Conservation (phyloP, 2,329 filamentous ascomycete species). For the Cladorrhinum sp. region DNA sequence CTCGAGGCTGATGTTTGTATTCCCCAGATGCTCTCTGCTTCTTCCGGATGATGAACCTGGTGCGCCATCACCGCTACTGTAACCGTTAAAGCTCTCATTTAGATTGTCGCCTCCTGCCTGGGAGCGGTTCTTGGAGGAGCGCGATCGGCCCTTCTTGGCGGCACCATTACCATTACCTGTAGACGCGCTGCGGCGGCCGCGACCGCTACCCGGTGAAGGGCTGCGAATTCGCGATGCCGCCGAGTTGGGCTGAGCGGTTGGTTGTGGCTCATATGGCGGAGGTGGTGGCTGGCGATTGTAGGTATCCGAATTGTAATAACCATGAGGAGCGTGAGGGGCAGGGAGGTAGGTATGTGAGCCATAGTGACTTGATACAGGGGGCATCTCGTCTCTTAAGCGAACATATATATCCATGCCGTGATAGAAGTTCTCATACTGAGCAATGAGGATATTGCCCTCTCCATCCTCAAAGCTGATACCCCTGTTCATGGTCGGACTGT, state of each 20-base stretch:
- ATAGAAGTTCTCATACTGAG: constrained; percentile 90
- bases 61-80: constrained; percentile 84
- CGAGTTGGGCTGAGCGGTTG: not conserved
- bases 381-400: constrained; percentile 68
- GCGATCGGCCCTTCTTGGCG: constrained; percentile 65
- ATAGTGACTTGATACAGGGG: constrained; percentile 51
- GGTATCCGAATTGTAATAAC: constrained; percentile 55
- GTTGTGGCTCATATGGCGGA: constrained; percentile 61
- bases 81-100: constrained; percentile 66
- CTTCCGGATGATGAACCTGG: constrained; percentile 74
- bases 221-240: constrained; percentile 56
- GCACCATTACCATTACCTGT: constrained; percentile 50
- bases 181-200: constrained; percentile 75
- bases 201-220: constrained; percentile 66
- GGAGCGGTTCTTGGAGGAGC: constrained; percentile 62
- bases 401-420: constrained; percentile 94
- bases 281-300: constrained; percentile 47
- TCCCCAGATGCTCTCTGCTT: constrained; percentile 81
- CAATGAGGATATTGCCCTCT: constrained; percentile 85
- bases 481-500: constrained; percentile 63
- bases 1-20: constrained; percentile 94
- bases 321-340: constrained; percentile 42
- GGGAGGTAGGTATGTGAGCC: constrained; percentile 45
- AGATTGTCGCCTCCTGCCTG: constrained; percentile 56
- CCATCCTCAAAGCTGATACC: constrained; percentile 96